Base-by-base conservation (phyloP, 257 asterid species). In the Fraxinus cuspidata region DNA sequence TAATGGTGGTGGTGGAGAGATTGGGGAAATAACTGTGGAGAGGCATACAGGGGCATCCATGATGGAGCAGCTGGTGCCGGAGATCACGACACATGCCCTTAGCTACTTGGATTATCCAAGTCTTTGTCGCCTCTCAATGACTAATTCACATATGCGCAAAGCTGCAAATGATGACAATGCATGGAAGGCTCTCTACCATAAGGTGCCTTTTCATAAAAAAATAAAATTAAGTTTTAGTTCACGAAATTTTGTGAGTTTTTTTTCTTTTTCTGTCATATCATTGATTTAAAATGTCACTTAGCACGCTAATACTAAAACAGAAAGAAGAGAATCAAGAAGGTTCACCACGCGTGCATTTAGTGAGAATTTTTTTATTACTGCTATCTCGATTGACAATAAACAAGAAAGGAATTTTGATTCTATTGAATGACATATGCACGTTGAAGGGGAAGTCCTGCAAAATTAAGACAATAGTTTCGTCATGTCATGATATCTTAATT, bases 1-100 rank as follows among this genome's bases (percentile, higher is more conserved):
- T 75, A 78, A 81, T 72, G 51, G 51, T 28, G 75, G 34, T 53
- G 72, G 72, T 69, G 67, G 74, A 71, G 86, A 85, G 81, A 80
- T 76, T 25, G 87, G 82, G 70, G 92, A 86, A 81, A 87, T 74
- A 81, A 79, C 84, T 71, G 81, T 73, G 75, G 97, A 93, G 81
- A 88, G 87, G 87, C 94, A 83, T 83, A 84, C 92, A 0, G 98
- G 96, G 70, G 94, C 94, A 21, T 94, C 99, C 74, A 96, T 96
- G 98, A 96, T 96, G 97, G 99, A 96, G 87, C 98, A 92, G 81
- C 74, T 96, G 86, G 97, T 96, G 83, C 99, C 99, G 81, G 99
- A 96, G 91, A 94, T 96, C 86, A 94, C 96, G 4, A 90, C 98
- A 0, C 98, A 96, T 78, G 97, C 98, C 40, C 85, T 96, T 70